These are phyloP conservation scores for Suillus americanus DNA, from an alignment of 768 basidiomycete species.

Conservation along the genomic window DNA sequence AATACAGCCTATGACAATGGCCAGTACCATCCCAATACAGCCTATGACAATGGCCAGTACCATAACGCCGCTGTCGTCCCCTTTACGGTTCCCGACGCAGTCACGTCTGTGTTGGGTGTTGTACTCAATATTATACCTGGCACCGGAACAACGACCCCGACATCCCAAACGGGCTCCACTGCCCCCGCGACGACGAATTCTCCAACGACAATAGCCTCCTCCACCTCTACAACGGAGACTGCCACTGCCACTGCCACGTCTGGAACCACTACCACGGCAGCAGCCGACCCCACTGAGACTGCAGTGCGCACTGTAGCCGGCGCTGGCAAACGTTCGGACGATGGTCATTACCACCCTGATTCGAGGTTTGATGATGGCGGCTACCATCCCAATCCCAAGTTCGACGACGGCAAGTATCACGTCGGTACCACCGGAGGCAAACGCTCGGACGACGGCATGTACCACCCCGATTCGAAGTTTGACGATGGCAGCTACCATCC, in stretches of 20 bases:
- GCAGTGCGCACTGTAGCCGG: neutral
- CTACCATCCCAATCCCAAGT: conserved; percentile 11
- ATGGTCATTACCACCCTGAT: conserved; percentile 5
- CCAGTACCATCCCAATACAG: conserved; percentile 7
- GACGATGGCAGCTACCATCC: conserved; percentile 4
- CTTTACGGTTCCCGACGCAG: neutral
- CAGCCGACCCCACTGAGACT: neutral
- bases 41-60: conserved; percentile 9
- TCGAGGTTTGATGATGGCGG: neutral
- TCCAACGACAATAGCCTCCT: neutral
- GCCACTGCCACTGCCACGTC: neutral
- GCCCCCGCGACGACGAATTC: neutral
- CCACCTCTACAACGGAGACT: neutral
- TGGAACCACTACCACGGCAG: neutral
- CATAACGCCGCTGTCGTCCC: neutral
- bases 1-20: conserved; percentile 6
- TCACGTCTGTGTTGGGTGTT: neutral
- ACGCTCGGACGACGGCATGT: neutral
- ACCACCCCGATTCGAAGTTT: neutral
- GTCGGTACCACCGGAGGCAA: neutral
- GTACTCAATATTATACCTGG: no score
- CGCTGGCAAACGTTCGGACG: conserved; percentile 1
- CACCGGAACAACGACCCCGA: neutral
- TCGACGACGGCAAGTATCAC: conserved; percentile 8
- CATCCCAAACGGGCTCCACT: neutral